These are phyloP conservation scores for Lachnellula suecica DNA, from an alignment of 2,329 filamentous ascomycete genomes.

Conservation along the genomic window DNA sequence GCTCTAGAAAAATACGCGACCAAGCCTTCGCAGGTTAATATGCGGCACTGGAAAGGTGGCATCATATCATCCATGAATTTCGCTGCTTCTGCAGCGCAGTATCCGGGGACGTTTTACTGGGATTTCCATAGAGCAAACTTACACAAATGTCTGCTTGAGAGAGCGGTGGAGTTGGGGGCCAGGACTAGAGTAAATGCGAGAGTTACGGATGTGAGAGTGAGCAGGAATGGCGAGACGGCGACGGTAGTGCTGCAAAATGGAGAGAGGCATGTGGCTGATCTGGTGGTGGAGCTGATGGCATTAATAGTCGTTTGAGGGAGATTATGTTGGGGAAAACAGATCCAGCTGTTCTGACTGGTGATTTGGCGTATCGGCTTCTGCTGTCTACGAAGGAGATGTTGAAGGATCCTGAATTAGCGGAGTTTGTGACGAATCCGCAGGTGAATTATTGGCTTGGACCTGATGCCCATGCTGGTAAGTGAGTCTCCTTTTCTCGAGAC, in stretches of 20 bases:
- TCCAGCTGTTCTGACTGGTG: conserved; percentile 45
- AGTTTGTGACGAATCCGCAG: conserved; percentile 38
- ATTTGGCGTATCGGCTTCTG: conserved; percentile 45
- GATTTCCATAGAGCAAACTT: conserved; percentile 48
- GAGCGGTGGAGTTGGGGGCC: conserved; percentile 39
- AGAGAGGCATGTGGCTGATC: conserved; percentile 32
- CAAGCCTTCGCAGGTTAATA: conserved; percentile 45
- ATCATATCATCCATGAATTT: conserved; percentile 28
- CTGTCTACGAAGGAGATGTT: conserved; percentile 43
- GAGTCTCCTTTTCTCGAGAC: no score
- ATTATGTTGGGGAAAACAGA: conserved; percentile 43
- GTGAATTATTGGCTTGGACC: conserved; percentile 49
- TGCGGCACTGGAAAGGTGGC: conserved; percentile 42
- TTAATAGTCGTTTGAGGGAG: conserved; percentile 39
- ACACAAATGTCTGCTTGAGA: conserved; percentile 41
- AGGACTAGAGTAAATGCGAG: conserved; percentile 39
- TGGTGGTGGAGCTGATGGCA: conserved; percentile 41
- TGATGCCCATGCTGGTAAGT: conserved; percentile 44
- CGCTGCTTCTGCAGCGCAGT: conserved; percentile 18
- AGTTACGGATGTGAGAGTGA: conserved; percentile 34
- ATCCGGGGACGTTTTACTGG: conserved; percentile 38
- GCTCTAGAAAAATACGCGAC: conserved; percentile 17
- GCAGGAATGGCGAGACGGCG: conserved; percentile 18
- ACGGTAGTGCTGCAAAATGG: conserved; percentile 28
- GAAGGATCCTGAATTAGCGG: conserved; percentile 40